Conservation (phyloP, 306 rosid species). For the Fagus crenata region DNA sequence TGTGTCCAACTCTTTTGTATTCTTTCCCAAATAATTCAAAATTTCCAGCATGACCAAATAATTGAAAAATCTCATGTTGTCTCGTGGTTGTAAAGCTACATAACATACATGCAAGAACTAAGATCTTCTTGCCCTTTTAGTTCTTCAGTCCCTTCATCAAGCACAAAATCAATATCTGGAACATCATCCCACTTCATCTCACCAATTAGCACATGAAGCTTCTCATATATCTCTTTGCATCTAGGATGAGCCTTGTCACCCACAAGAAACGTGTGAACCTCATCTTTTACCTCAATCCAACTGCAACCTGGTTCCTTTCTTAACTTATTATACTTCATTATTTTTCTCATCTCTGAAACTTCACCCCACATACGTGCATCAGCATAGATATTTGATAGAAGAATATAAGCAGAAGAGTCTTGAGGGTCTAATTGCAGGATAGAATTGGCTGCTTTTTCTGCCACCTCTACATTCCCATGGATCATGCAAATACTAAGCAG, state of each 20-base stretch:
- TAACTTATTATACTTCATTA: slow-evolving; percentile 57
- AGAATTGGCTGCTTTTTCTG: slow-evolving; percentile 60
- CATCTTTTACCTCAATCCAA: slow-evolving; percentile 87
- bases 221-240: slow-evolving; percentile 59
- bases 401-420: slow-evolving; percentile 74
- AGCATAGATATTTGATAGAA: slow-evolving; percentile 72
- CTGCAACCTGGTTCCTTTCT: slow-evolving; percentile 95
- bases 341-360: slow-evolving; percentile 63
- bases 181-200: slow-evolving; percentile 66
- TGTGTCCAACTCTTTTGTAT: neutral
- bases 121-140: slow-evolving; percentile 29
- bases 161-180: slow-evolving; percentile 40
- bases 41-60: neutral
- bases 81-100: neutral
- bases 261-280: slow-evolving; percentile 73
- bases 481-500: slow-evolving; percentile 72
- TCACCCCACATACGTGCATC: slow-evolving; percentile 73
- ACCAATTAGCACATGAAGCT: slow-evolving; percentile 51
- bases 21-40: neutral
- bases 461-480: slow-evolving; percentile 73
- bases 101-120: neutral
- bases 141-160: slow-evolving; percentile 47
- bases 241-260: slow-evolving; percentile 87
- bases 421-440: slow-evolving; percentile 65
- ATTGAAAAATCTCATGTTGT: neutral